phyloP scores from a whole-genome alignment of 2,329 filamentous ascomycete species.

The Capronia coronata region DNA sequence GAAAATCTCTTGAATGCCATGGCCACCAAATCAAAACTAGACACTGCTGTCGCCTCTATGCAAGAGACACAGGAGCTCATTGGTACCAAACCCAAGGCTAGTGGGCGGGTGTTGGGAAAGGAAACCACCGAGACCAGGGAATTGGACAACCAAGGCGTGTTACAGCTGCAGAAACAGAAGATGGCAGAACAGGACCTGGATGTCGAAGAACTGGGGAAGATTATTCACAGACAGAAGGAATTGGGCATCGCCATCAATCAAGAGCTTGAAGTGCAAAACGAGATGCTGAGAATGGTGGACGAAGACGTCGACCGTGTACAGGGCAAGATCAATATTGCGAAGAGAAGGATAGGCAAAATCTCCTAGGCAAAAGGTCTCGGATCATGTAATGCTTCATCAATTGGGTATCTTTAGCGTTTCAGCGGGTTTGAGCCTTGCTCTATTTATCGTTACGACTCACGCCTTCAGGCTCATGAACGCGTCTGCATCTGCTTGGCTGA shows the following conservation, averaged over 20 bases:
- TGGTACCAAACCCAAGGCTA: constrained; percentile 31
- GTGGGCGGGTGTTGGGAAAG: constrained; percentile 46
- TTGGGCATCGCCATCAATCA: constrained; percentile 58
- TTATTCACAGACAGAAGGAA: constrained; percentile 54
- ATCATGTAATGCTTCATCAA: constrained; percentile 1
- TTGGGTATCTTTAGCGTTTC: constrained; percentile 8
- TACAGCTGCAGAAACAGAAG: constrained; percentile 57
- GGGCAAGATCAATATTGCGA: constrained; percentile 43
- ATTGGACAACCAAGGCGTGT: constrained; percentile 57
- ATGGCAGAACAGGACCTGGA: constrained; percentile 57
- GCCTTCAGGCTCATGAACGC: constrained; percentile 13
- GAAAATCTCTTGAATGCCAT: constrained; percentile 56
- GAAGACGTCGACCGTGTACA: constrained; percentile 50
- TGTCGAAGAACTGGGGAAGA: constrained; percentile 52
- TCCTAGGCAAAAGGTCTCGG: constrained; percentile 31
- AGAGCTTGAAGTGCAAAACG: constrained; percentile 56
- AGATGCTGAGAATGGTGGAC: constrained; percentile 53
- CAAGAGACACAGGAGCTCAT: constrained; percentile 43
- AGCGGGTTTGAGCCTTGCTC: not conserved
- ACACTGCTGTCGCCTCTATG: constrained; percentile 42
- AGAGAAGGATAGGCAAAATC: constrained; percentile 43
- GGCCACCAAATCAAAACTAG: constrained; percentile 45
- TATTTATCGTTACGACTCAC: not conserved
- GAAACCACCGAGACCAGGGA: constrained; percentile 59
- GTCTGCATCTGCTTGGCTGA: constrained; percentile 12